These are phyloP conservation scores for Eimeria tenella DNA, from an alignment of 169 alveolate genomes.

Conservation along the genomic window DNA sequence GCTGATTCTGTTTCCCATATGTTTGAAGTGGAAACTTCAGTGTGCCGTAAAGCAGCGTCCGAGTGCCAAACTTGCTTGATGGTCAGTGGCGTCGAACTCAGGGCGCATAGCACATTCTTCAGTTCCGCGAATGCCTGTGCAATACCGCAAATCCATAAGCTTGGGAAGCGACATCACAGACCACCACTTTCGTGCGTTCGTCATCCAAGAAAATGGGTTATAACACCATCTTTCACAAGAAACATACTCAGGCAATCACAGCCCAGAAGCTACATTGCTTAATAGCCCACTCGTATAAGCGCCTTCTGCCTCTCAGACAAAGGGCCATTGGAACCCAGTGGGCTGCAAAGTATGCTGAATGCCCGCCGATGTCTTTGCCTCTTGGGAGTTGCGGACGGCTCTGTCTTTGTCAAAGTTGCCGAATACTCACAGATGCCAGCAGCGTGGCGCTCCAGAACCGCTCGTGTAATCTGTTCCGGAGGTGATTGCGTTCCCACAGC, in stretches of 20 bases:
- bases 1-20: conserved; percentile 47
- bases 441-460: conserved; percentile 52
- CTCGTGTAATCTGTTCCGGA: conserved; percentile 41
- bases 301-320: conserved; percentile 70
- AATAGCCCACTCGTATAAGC: conserved; percentile 47
- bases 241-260: too few species aligned
- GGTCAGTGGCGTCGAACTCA: conserved; percentile 74
- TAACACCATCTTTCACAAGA: too few species aligned
- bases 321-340: conserved; percentile 61
- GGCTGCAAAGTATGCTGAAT: conserved; percentile 41
- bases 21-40: conserved; percentile 56
- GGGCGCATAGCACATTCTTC: conserved; percentile 65
- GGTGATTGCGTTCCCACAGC: conserved; percentile 27
- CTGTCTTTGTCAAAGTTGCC: conserved; percentile 31
- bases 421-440: conserved; percentile 9
- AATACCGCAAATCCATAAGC: neutral
- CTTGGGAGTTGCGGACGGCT: neutral
- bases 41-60: conserved; percentile 69
- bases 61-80: conserved; percentile 75
- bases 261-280: too few species aligned
- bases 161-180: neutral
- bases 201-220: too few species aligned
- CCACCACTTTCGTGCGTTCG: too few species aligned
- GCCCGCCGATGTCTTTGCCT: neutral
- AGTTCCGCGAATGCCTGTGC: conserved; percentile 75